Evolutionary conservation across 192 early-diverging fungal genomes (phyloP).

Genomic region (Coemansia sp.): DNA sequence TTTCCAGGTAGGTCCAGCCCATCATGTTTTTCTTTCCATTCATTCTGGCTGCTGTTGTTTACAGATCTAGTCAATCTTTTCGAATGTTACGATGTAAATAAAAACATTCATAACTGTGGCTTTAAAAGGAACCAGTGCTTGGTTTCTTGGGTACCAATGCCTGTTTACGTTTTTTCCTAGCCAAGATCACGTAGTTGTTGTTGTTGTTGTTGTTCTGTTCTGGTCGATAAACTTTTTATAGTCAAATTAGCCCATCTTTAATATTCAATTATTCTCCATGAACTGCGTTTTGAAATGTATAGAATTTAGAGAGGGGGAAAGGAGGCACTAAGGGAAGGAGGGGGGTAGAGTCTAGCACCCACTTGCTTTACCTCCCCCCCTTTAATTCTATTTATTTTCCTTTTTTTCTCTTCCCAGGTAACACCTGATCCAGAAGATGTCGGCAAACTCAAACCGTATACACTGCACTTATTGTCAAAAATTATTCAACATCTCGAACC

Average conservation of each 20-base stretch:
- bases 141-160: not conserved
- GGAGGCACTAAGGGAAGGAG: not conserved
- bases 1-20: not conserved
- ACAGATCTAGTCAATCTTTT: not conserved
- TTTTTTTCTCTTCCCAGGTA: not conserved
- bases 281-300: not conserved
- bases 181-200: not conserved
- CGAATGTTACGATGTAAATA: not conserved
- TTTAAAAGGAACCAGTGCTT: not conserved
- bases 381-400: not conserved
- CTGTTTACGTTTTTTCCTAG: not conserved
- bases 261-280: no score
- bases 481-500: no score
- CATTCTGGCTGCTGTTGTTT: not conserved
- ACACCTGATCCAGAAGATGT: not conserved
- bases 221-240: slow-evolving; percentile 3
- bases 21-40: not conserved
- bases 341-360: not conserved
- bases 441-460: not conserved
- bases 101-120: not conserved
- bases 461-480: no score
- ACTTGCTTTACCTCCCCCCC: not conserved
- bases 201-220: not conserved
- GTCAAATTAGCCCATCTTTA: not conserved
- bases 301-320: not conserved